These are phyloP conservation scores for Ailanthus altissimus DNA, from an alignment of 345 rosid species.

Conservation along the genomic window DNA sequence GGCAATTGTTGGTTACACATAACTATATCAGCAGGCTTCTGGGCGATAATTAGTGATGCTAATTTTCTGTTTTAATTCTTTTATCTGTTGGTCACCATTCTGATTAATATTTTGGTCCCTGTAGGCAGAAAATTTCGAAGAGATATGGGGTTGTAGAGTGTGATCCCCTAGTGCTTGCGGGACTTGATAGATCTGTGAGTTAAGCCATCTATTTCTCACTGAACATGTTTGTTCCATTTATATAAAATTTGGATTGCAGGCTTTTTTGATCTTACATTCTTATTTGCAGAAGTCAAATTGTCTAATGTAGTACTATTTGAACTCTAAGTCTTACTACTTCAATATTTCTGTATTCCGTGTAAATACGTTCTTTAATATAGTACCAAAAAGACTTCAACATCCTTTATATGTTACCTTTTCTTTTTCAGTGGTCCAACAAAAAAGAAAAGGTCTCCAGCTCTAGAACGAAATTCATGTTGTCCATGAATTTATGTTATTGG, in stretches of 20 bases:
- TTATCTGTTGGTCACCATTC: not conserved
- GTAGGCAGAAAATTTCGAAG: conserved; percentile 64
- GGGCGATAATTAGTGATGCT: not conserved
- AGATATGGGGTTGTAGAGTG: conserved; percentile 88
- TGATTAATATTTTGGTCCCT: conserved; percentile 25
- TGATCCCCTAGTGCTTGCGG: conserved; percentile 69
- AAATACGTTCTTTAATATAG: not conserved
- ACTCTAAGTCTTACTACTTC: not conserved
- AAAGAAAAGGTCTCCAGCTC: not conserved
- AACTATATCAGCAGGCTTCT: not conserved
- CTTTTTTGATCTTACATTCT: conserved; percentile 12
- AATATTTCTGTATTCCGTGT: not conserved
- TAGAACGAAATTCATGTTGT: not conserved
- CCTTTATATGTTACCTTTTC: not conserved
- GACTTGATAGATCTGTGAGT: conserved; percentile 87
- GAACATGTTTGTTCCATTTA: not conserved
- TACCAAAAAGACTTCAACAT: not conserved
- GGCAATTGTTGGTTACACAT: conserved; percentile 1
- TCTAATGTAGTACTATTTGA: not conserved
- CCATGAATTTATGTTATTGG: not conserved
- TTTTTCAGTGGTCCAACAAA: not conserved
- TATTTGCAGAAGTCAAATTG: not conserved
- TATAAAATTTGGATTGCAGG: conserved; percentile 1
- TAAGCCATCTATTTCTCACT: conserved; percentile 3
- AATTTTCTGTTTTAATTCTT: conserved; percentile 8